Base-by-base conservation (phyloP, 495 filamentous ascomycete genomes). In the Penicillium steckii region DNA sequence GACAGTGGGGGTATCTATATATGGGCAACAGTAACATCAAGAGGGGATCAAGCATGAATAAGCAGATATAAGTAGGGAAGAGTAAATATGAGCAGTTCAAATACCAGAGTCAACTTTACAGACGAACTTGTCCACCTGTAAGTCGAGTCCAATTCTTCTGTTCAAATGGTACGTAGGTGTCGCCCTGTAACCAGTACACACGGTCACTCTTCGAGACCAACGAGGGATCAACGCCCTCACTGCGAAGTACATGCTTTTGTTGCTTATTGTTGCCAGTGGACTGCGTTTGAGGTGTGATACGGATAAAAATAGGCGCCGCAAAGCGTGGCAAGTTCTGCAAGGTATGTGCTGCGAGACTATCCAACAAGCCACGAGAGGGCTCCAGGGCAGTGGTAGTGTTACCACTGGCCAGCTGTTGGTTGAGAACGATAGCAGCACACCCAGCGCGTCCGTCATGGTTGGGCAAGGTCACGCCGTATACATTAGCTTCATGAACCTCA, bases 181-280 rank as follows among this genome's bases (percentile, higher is more conserved):
- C 79, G 0, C 73, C 77, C 64, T 73, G 75, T 32, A 88, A 66
- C 86, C 86, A 90, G 66, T 80, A 95, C 29, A 95, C n/a, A 46
- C 74, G 71, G 50, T 93, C 89, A 8, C 62, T 59, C 48, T 64
- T 44, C 1, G 75, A 77, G 0, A 84, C 77, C 35, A 79, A 79
- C 4, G 56, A 61, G 0, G 85, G 85, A 59, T 92, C 80, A 2
- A 94, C 89, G 0, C 91, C 92, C 53, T 93, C 77, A 1, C 66
- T 69, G n/a, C 88, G 73, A 50, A 97, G 65, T 0, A 71, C 65
- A 57, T 85, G 79, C 66, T 81, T 97, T 65, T 91, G 85, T 63
- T 94, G 88, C 72, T 96, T 96, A 55, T 90, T 88, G 53, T 89
- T 96, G 0, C 91, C 90, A 8, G 91, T 96, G 0, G 78, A 71